Evolutionary conservation across 1,284 basidiomycete genomes (phyloP).

Genomic region (Pascua sp.): DNA sequence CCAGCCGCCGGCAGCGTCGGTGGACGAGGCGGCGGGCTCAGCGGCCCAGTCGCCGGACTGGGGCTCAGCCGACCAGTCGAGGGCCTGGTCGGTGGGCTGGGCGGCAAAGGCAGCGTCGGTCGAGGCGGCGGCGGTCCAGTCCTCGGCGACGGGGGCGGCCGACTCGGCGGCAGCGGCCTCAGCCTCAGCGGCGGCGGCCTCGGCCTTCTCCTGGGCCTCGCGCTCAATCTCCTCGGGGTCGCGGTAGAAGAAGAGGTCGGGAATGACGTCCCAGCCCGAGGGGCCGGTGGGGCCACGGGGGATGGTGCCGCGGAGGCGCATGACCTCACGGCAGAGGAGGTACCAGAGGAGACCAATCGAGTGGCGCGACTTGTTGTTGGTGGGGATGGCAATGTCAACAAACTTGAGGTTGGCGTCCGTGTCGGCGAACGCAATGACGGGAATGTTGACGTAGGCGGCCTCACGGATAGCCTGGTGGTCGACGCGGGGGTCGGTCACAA

Average conservation of each 20-base stretch:
- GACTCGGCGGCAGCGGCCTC: slow-evolving; percentile 55
- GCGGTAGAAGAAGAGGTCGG: slow-evolving; percentile 99
- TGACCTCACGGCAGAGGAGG: slow-evolving; percentile 95
- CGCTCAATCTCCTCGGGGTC: slow-evolving; percentile 99
- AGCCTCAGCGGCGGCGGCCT: slow-evolving; percentile 67
- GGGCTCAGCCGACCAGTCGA: slow-evolving; percentile 80
- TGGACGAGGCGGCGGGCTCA: slow-evolving; percentile 28
- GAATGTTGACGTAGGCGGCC: slow-evolving; percentile 99
- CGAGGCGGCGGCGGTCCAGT: slow-evolving; percentile 75
- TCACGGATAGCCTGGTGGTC: slow-evolving; percentile 99
- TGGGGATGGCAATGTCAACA: slow-evolving; percentile 97
- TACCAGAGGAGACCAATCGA: slow-evolving; percentile 98
- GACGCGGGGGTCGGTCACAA: slow-evolving; percentile 97
- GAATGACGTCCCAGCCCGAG: slow-evolving; percentile 96
- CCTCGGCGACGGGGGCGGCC: slow-evolving; percentile 53
- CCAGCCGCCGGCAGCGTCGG: slow-evolving; percentile 33
- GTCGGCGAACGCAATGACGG: slow-evolving; percentile 97
- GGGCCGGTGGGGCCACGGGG: slow-evolving; percentile 77
- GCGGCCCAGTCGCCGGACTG: slow-evolving; percentile 42
- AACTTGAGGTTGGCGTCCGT: slow-evolving; percentile 96
- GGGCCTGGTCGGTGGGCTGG: slow-evolving; percentile 67
- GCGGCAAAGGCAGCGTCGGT: slow-evolving; percentile 74
- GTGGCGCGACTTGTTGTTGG: slow-evolving; percentile 98
- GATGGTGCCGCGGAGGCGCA: slow-evolving; percentile 89
- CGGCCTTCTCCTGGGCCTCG: slow-evolving; percentile 88